phyloP scores from a whole-genome alignment of 495 filamentous ascomycete species.

The Lasiosphaeria miniovina region DNA sequence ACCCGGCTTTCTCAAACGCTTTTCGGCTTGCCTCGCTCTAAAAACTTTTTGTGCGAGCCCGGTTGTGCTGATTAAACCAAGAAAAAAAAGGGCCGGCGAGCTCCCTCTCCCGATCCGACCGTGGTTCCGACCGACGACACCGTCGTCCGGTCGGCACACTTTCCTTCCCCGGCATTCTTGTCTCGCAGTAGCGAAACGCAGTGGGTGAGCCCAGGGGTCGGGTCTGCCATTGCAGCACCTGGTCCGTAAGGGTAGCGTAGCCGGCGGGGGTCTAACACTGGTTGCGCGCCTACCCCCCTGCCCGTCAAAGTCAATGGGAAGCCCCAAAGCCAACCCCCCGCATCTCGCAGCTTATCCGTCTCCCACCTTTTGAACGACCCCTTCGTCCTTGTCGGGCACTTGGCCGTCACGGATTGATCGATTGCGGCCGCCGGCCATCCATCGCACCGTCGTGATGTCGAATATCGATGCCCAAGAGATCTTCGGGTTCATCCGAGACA shows the following conservation, averaged over 20 bases:
- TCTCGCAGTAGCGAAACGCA: too few relatives aligned
- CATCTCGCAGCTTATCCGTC: neutral
- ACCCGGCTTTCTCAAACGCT: too few relatives aligned
- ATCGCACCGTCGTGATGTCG: neutral
- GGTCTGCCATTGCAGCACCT: constrained; percentile 4
- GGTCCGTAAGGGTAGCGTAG: neutral
- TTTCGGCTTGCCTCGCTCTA: too few relatives aligned
- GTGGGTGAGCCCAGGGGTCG: constrained; percentile 4
- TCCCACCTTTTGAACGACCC: neutral
- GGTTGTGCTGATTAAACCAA: too few relatives aligned
- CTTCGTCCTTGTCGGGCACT: neutral
- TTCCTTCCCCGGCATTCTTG: too few relatives aligned
- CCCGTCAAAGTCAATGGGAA: neutral
- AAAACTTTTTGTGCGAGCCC: too few relatives aligned
- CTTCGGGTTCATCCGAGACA: neutral
- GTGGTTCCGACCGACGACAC: too few relatives aligned
- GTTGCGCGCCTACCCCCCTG: neutral
- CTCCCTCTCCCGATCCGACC: too few relatives aligned
- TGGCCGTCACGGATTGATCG: neutral
- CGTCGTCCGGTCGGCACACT: too few relatives aligned
- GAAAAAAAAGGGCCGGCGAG: too few relatives aligned
- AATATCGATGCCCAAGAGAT: neutral
- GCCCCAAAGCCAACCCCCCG: too few relatives aligned
- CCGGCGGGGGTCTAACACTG: neutral
- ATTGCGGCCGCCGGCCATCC: neutral